Base-by-base conservation (phyloP, 805 yeast genomes). In the Yamadazyma laniorum region DNA sequence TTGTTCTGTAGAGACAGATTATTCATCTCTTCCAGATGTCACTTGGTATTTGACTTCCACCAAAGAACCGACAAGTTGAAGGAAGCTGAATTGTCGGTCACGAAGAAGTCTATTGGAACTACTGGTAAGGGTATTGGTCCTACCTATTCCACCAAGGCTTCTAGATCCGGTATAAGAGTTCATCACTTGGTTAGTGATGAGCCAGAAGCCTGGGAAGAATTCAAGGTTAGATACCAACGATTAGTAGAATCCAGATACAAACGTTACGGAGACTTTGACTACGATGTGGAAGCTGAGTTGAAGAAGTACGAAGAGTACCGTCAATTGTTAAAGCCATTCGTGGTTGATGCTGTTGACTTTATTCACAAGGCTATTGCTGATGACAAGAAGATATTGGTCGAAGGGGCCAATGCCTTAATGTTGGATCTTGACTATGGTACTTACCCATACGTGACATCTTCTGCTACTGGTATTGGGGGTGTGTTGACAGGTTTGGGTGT, bases 51-150 rank as follows among this genome's bases (percentile, higher is more conserved):
- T 61, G 97, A 91, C 65, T 90, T 93, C 82, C 99, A 93, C 70
- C 99, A 93, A 71, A 80, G 90, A 62, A 90, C 95, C 35, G 99
- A 93, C 62, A 93, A 89, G 56, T 75, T 93, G 55, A 86, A 95
- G 66, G 99, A 93, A 68, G 82, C 85, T 37, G 99, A 93, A 67
- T 75, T 93, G 38, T 77, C 86, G 18, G 68, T 72, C 42, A 79
- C 80, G 63, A 87, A 87, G 62, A 87, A 88, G 61, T 75, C 86
- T 18, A 91, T 93, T 55, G 99, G 99, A 53, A 93, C 99, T 46
- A 93, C 99, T 25, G 97, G 98, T 59, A 93, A 93, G 62, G 99
- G 99, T 67, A 93, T 93, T 56, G 99, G 99, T 42, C 99, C 99
- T 54, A 85, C 99, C 30, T 93, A 93, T 63, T 83, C 97, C 18